Evolutionary conservation across 352 stramenopile genomes (phyloP).

Genomic region (Phytopythium aichiense): DNA sequence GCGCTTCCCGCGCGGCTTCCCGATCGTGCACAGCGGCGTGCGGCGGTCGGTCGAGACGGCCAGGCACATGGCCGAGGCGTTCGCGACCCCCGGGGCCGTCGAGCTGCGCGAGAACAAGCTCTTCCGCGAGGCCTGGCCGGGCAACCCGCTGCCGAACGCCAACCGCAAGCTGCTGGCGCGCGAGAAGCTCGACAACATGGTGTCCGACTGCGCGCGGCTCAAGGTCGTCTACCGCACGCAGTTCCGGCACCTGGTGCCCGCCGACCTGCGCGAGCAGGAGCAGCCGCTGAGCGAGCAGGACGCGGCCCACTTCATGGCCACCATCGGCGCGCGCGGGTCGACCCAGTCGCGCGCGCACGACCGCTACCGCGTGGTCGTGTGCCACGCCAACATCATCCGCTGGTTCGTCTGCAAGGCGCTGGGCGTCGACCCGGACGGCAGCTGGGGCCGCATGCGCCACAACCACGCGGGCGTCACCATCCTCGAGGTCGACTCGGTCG

Average conservation of each 20-base stretch:
- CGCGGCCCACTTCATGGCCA: conserved; percentile 19
- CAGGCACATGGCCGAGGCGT: conserved; percentile 32
- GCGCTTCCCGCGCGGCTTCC: conserved; percentile 45
- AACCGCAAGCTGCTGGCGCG: conserved; percentile 62
- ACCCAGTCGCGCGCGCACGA: conserved; percentile 32
- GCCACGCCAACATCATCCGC: conserved; percentile 70
- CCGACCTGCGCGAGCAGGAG: conserved; percentile 35
- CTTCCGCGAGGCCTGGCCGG: conserved; percentile 62
- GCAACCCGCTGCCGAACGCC: conserved; percentile 52
- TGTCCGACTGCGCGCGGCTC: conserved; percentile 56
- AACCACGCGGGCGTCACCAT: conserved; percentile 60
- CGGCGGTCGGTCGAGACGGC: conserved; percentile 50
- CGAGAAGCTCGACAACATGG: conserved; percentile 76
- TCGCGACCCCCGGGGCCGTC: conserved; percentile 22
- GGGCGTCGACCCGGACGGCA: conserved; percentile 53
- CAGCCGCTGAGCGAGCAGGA: conserved; percentile 22
- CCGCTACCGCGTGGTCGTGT: conserved; percentile 57
- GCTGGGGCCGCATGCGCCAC: conserved; percentile 70
- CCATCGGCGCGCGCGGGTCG: conserved; percentile 20
- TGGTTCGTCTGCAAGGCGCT: conserved; percentile 71
- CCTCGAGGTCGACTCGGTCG: conserved; percentile 63
- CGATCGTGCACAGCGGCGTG: conserved; percentile 58
- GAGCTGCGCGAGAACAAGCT: conserved; percentile 64
- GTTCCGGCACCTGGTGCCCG: conserved; percentile 65
- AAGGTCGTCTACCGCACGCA: conserved; percentile 59